These are phyloP conservation scores for Actinomortierella ambigua DNA, from an alignment of 371 early-diverging fungal genomes.

Conservation along the genomic window DNA sequence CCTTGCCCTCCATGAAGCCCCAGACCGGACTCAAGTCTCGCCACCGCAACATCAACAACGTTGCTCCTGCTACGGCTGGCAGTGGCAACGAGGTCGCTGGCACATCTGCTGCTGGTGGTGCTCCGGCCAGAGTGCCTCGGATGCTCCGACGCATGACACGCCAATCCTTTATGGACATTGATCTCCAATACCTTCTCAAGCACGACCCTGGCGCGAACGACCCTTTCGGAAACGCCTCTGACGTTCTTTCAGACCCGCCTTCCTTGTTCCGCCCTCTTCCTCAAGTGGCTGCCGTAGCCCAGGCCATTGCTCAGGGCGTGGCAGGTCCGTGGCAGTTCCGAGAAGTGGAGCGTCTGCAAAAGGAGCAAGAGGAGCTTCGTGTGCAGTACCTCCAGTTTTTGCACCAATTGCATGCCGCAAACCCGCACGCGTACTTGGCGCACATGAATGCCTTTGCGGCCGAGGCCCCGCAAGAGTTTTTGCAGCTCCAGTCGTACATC, in stretches of 20 bases:
- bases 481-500: slow-evolving; percentile 41
- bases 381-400: slow-evolving; percentile 41
- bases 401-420: slow-evolving; percentile 28
- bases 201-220: slow-evolving; percentile 35
- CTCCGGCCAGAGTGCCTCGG: slow-evolving; percentile 18
- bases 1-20: slow-evolving; percentile 21
- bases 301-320: slow-evolving; percentile 13
- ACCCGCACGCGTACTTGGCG: slow-evolving; percentile 34
- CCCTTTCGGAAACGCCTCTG: slow-evolving; percentile 41
- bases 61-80: slow-evolving; percentile 4
- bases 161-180: slow-evolving; percentile 46
- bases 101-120: slow-evolving; percentile 5
- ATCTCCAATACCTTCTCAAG: slow-evolving; percentile 41
- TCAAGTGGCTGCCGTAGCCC: slow-evolving; percentile 7
- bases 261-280: slow-evolving; percentile 43
- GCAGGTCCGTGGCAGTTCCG: slow-evolving; percentile 32
- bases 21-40: slow-evolving; percentile 41
- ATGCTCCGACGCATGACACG: slow-evolving; percentile 43
- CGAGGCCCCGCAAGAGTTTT: slow-evolving; percentile 40
- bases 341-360: slow-evolving; percentile 33
- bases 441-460: slow-evolving; percentile 44
- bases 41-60: slow-evolving; percentile 19
- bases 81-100: slow-evolving; percentile 6
- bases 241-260: slow-evolving; percentile 37
- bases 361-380: slow-evolving; percentile 44